A percentile compares a stretch with the other conserved stretches of the same genome.
phyloP scores from a whole-genome alignment of 1,139 yeast genomes.

The Protomyces inundatus region DNA sequence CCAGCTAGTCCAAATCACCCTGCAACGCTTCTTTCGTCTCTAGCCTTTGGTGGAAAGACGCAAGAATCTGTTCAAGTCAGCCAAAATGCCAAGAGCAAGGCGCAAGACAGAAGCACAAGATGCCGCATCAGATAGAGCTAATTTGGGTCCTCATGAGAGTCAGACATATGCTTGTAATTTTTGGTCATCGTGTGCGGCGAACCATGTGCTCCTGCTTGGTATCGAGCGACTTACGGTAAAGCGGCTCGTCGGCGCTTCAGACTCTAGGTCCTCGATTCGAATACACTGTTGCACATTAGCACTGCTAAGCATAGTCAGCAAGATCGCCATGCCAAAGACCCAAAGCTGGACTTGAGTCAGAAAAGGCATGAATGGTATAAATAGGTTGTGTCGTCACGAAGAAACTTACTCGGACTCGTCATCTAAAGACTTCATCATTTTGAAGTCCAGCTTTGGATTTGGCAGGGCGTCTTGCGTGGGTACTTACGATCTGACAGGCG shows the following conservation, averaged over 20 bases:
- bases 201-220: too few species aligned
- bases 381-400: conserved; percentile 24
- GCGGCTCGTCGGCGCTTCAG: too few species aligned
- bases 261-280: neutral
- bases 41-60: neutral
- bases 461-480: neutral
- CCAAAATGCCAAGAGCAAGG: neutral
- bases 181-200: conserved; percentile 16
- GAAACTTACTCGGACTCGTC: conserved; percentile 27
- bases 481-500: neutral
- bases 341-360: conserved; percentile 4
- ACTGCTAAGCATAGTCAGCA: neutral
- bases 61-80: too few species aligned
- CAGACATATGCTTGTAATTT: conserved; percentile 27
- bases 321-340: neutral
- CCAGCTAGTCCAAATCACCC: neutral
- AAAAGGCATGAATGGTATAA: conserved; percentile 27
- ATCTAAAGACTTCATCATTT: conserved; percentile 17
- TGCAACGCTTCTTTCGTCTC: neutral
- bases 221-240: too few species aligned
- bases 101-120: neutral
- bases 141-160: conserved; percentile 23
- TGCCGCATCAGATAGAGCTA: conserved; percentile 26
- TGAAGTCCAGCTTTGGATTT: neutral
- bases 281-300: neutral